Evolutionary conservation across 1,139 yeast species (phyloP), one percentile per base, ranked within the genome.

Genomic region (Debaryomyces psychrophilus): DNA sequence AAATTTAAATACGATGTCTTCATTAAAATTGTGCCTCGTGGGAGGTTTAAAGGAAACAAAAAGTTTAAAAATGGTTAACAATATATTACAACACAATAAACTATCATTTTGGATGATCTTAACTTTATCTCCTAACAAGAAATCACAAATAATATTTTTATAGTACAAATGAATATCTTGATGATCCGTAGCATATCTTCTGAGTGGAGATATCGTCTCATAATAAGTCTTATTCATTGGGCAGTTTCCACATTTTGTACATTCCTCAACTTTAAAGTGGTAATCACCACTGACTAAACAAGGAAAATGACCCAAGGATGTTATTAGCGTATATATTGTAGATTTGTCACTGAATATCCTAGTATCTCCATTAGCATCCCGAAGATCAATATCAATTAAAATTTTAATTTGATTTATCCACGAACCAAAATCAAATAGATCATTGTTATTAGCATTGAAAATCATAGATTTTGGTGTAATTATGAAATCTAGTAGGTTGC

Each of bases 31-130:
- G 6, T 51, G 50, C 8, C 48, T 51, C 8, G 48, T 51, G 39
- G 79, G 80, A 0, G 80, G 78, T 49, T 75, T 71, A 54, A 61
- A 83, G 28, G 81, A 78, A 4, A 71, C 62, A 47, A 82, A 77
- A 1, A 82, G 54, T 54, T 77, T 76, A 56, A 68, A 73, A 3
- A 84, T 50, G 0, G 80, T 54, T 1, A 81, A 51, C 18, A 84
- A 59, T 8, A 76, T 61, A 41, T 80, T 77, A 44, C 78, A 67
- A 44, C 64, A 55, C n/a, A 72, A 35, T n/a, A 73, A 48, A 1
- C 67, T 63, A 40, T 67, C 60, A 4, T 43, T 38, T 14, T 47
- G 48, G 7, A 62, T 42, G 0, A 41, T 36, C 1, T 41, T 31
- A 3, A 34, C 33, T 18, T 49, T 50, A 1, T 41, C 41, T 4